These are phyloP conservation scores for Penicillium sp. DNA, from an alignment of 2,329 filamentous ascomycete genomes.

Conservation along the genomic window DNA sequence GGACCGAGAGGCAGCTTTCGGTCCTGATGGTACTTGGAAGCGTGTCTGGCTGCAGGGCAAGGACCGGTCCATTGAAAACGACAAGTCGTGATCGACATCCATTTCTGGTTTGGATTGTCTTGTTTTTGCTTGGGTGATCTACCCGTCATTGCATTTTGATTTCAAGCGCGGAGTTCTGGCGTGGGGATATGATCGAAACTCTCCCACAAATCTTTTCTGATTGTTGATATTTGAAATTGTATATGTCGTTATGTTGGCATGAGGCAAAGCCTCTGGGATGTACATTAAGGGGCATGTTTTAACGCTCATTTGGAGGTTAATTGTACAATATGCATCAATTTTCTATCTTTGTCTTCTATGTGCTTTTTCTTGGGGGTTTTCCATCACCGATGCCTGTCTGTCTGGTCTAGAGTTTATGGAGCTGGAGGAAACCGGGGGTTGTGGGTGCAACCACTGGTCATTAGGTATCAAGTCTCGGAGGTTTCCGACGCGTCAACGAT, in stretches of 20 bases:
- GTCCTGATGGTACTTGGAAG: conserved; percentile 44
- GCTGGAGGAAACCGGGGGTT: not conserved
- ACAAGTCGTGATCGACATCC: conserved; percentile 22
- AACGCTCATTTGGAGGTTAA: conserved; percentile 6
- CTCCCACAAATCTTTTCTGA: conserved; percentile 19
- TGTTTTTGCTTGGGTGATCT: not conserved
- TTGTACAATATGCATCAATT: conserved; percentile 23
- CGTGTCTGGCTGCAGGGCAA: conserved; percentile 42
- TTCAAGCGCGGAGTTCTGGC: conserved; percentile 28
- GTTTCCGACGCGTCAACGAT: not conserved
- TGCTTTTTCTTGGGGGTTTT: not conserved
- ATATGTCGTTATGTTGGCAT: conserved; percentile 19
- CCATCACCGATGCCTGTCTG: not conserved
- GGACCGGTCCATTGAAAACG: conserved; percentile 28
- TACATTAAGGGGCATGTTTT: conserved; percentile 8
- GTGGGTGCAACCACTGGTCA: not conserved
- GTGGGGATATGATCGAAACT: conserved; percentile 20
- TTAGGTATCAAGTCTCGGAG: not conserved
- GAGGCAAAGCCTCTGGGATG: conserved; percentile 6
- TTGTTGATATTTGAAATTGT: conserved; percentile 11
- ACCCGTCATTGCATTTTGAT: conserved; percentile 15
- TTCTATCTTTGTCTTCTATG: not conserved
- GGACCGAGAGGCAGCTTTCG: conserved; percentile 53
- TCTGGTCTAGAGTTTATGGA: not conserved
- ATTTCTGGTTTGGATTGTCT: not conserved